Evolutionary conservation across 1,139 yeast species (phyloP).

Genomic region (Blastobotrys proliferans): DNA sequence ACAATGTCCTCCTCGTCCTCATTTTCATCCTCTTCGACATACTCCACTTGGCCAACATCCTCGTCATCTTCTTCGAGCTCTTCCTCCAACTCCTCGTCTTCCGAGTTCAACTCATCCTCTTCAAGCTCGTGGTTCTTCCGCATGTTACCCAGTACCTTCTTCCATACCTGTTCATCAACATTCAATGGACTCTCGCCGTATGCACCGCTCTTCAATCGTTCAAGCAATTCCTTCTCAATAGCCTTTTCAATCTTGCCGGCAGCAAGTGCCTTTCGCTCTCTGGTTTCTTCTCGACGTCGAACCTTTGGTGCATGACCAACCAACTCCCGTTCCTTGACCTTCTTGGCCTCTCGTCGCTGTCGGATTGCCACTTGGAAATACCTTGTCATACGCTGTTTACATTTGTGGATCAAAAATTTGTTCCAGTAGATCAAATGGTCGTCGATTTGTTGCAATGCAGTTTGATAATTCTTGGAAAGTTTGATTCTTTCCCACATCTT

Average conservation of each 20-base stretch:
- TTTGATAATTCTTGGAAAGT: conserved; percentile 79
- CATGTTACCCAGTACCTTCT: conserved; percentile 79
- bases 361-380: conserved; percentile 93
- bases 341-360: conserved; percentile 88
- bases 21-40: conserved; percentile 70
- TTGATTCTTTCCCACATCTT: conserved; percentile 92
- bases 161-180: conserved; percentile 95
- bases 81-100: conserved; percentile 57
- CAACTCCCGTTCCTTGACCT: conserved; percentile 87
- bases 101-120: conserved; percentile 59
- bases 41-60: conserved; percentile 77
- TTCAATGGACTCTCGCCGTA: conserved; percentile 96
- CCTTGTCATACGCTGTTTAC: conserved; percentile 92
- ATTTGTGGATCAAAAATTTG: conserved; percentile 82
- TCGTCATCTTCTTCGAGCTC: conserved; percentile 46
- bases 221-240: conserved; percentile 89
- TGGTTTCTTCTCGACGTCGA: conserved; percentile 84
- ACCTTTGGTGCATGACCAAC: conserved; percentile 84
- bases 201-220: conserved; percentile 94
- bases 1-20: conserved; percentile 70
- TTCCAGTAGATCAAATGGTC: conserved; percentile 89
- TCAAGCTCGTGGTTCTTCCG: conserved; percentile 56
- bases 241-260: conserved; percentile 97
- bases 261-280: conserved; percentile 93
- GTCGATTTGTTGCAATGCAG: conserved; percentile 85